These are phyloP conservation scores for Phytopythium mirpurense DNA, from an alignment of 352 stramenopile species.

Conservation along the genomic window DNA sequence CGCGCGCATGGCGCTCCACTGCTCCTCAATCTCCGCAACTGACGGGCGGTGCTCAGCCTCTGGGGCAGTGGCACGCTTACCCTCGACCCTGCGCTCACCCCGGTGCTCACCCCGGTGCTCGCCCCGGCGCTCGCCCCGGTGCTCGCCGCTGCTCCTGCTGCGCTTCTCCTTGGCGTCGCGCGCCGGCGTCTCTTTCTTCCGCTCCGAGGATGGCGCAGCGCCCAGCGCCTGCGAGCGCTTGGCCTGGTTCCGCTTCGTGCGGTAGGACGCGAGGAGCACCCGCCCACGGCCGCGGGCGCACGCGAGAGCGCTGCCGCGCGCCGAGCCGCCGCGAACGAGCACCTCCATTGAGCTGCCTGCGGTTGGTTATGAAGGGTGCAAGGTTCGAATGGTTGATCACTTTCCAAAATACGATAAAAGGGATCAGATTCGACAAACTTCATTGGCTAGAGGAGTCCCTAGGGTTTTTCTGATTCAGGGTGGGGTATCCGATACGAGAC, in stretches of 20 bases:
- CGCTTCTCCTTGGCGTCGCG: neutral
- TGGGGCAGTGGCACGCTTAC: neutral
- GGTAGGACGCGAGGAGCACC: conserved; percentile 38
- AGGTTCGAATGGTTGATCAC: conserved; percentile 10
- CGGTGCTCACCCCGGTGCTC: too few species aligned
- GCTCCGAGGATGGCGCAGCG: neutral
- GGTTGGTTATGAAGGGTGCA: neutral
- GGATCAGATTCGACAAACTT: too few species aligned
- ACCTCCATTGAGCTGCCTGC: conserved; percentile 28
- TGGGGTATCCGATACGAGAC: too few species aligned
- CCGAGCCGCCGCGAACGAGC: conserved; percentile 16
- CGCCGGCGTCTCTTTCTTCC: conserved; percentile 12
- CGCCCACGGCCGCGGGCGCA: conserved; percentile 7
- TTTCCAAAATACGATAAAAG: too few species aligned
- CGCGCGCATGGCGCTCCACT: conserved; percentile 41
- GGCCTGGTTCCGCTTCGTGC: conserved; percentile 41
- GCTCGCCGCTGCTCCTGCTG: conserved; percentile 2
- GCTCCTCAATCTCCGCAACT: conserved; percentile 30
- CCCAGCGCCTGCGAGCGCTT: conserved; percentile 25
- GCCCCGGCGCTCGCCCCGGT: neutral
- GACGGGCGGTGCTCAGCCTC: conserved; percentile 11
- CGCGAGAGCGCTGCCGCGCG: conserved; percentile 9
- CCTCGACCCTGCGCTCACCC: too few species aligned
- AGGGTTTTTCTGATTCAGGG: too few species aligned
- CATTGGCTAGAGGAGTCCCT: too few species aligned